Evolutionary conservation across 2,329 filamentous ascomycete species (phyloP).

Genomic region (Phialophora macrospora): DNA sequence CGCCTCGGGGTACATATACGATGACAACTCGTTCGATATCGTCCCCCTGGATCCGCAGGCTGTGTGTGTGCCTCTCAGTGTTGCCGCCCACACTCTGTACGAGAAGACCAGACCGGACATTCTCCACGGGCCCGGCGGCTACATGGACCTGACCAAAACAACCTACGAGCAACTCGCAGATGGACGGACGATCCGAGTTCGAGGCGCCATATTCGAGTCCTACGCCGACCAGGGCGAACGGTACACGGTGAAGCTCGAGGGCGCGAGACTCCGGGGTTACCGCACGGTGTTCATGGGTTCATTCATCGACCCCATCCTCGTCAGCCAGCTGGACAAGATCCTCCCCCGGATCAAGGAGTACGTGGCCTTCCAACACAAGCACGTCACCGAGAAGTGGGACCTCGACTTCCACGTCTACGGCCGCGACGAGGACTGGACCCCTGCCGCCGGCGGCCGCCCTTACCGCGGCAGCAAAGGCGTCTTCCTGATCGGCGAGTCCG

Average conservation of each 20-base stretch:
- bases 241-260: slow-evolving; percentile 60
- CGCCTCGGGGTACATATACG: slow-evolving; percentile 51
- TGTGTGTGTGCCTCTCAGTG: slow-evolving; percentile 55
- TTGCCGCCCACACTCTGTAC: slow-evolving; percentile 61
- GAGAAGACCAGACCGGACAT: slow-evolving; percentile 61
- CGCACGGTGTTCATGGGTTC: slow-evolving; percentile 55
- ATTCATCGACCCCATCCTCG: slow-evolving; percentile 55
- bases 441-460: background rate
- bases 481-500: slow-evolving; percentile 55
- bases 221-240: slow-evolving; percentile 44
- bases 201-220: slow-evolving; percentile 57
- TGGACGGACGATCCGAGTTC: slow-evolving; percentile 27
- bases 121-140: slow-evolving; percentile 57
- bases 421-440: slow-evolving; percentile 44
- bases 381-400: slow-evolving; percentile 43
- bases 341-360: slow-evolving; percentile 44
- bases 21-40: slow-evolving; percentile 55
- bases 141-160: slow-evolving; percentile 50
- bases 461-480: slow-evolving; percentile 46
- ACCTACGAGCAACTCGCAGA: slow-evolving; percentile 53
- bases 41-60: slow-evolving; percentile 48
- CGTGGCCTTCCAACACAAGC: slow-evolving; percentile 27
- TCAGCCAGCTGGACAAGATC: slow-evolving; percentile 48
- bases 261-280: slow-evolving; percentile 50
- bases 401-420: slow-evolving; percentile 56